Evolutionary conservation across 805 yeast genomes (phyloP), one percentile per base, ranked within the genome.

Genomic region (Teunomyces kruisii): DNA sequence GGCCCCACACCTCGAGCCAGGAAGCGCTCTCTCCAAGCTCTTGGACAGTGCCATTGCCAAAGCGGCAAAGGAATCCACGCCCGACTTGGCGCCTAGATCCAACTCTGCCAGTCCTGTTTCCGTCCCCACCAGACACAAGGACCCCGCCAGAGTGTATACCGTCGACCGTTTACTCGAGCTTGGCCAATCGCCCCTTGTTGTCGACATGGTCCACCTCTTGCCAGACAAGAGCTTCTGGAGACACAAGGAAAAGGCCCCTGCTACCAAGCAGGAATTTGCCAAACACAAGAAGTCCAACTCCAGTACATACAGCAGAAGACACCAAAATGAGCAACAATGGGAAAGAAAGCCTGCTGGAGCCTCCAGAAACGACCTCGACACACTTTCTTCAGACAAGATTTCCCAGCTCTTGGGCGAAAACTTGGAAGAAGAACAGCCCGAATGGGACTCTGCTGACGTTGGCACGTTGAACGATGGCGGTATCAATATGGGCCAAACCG

Each of bases 201-300:
- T 26, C 3, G 22, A 37, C 32, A 28, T 27, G 30, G 19, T n/a
- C 9, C 56, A 65, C 10, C 49, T 59, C 24, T 64, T 79, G 49
- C 84, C 84, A 3, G 75, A 67, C 30, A 64, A 59, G 43, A 64
- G 70, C 13, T 81, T 80, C 52, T 81, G 82, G 78, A 69, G 78
- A 47, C 55, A 70, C 43, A 67, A 65, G 49, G 49, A 70, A 42
- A 67, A 65, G 49, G 49, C 53, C 36, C 42, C 52, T 42, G 32
- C 39, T 13, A 29, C 32, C 19, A n/a, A 29, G 15, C 39, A 42
- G 22, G 38, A 36, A 28, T 43, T 44, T 33, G 40, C 46, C 42
- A 51, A 48, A 32, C 53, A 45, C 40, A 55, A 56, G 40, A 48
- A 49, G 35, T 41, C 50, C 26, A 53, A 56, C 33, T 43, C 56